Evolutionary conservation across 1,284 basidiomycete genomes (phyloP).

Genomic region (Moniliophthora roreri): DNA sequence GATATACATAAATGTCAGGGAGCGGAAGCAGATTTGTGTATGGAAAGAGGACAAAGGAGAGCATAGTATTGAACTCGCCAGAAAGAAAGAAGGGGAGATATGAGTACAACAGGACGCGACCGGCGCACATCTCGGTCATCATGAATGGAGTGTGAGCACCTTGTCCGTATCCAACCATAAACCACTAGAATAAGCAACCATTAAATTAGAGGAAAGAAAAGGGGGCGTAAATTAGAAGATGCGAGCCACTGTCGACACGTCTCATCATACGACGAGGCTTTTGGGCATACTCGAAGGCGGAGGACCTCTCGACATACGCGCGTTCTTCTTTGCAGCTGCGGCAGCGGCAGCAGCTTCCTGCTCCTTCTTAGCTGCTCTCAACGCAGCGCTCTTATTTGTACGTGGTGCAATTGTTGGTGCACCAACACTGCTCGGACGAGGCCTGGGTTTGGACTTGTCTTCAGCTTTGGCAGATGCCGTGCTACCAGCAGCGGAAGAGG

Average conservation of each 20-base stretch:
- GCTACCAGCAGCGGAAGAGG: background rate
- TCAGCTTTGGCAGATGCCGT: slow-evolving; percentile 4
- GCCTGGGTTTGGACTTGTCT: slow-evolving; percentile 24
- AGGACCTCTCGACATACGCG: slow-evolving; percentile 22
- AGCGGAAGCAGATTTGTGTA: no score
- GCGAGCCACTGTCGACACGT: background rate
- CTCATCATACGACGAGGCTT: slow-evolving; percentile 7
- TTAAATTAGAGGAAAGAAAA: background rate
- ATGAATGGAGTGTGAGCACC: background rate
- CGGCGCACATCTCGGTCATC: background rate
- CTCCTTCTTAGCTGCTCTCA: slow-evolving; percentile 68
- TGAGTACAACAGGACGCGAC: background rate
- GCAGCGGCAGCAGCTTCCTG: slow-evolving; percentile 41
- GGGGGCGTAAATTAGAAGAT: background rate
- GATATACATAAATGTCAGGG: no score
- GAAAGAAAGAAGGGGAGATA: background rate
- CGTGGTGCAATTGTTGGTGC: slow-evolving; percentile 65
- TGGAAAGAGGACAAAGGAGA: background rate
- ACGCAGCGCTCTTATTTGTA: slow-evolving; percentile 70
- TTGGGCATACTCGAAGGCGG: slow-evolving; percentile 16
- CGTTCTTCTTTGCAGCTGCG: slow-evolving; percentile 32
- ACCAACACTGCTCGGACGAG: slow-evolving; percentile 54
- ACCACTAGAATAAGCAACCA: background rate
- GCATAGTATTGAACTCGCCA: background rate
- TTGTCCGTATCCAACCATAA: background rate